Evolutionary conservation across 2,329 filamentous ascomycete genomes (phyloP).

Genomic region (Cytospora schulzeri): DNA sequence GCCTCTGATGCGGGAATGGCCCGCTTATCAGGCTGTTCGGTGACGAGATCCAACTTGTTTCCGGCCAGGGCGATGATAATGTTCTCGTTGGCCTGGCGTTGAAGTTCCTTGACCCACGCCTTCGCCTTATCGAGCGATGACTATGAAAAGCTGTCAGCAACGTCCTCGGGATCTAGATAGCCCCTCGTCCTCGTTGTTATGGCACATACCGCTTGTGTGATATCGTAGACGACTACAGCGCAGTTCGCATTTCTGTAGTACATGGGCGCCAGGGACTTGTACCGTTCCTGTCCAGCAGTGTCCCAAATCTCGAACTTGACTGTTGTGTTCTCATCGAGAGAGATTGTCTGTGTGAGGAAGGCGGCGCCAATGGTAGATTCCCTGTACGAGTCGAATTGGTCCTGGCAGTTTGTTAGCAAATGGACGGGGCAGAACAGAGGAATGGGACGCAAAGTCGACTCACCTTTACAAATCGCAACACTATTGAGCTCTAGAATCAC

Average conservation of each 20-base stretch:
- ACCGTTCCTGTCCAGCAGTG: slow-evolving; percentile 96
- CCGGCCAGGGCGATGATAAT: slow-evolving; percentile 98
- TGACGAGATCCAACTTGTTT: slow-evolving; percentile 96
- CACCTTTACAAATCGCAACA: slow-evolving; percentile 97
- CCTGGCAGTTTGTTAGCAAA: slow-evolving; percentile 52
- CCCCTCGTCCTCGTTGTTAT: neutral
- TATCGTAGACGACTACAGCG: slow-evolving; percentile 98
- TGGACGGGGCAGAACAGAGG: neutral
- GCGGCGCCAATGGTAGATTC: slow-evolving; percentile 98
- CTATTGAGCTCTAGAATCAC: slow-evolving; percentile 79
- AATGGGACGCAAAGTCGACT: slow-evolving; percentile 14
- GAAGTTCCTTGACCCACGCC: slow-evolving; percentile 98
- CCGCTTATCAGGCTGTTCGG: slow-evolving; percentile 92
- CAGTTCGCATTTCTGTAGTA: slow-evolving; percentile 99
- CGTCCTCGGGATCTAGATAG: neutral
- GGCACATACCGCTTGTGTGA: slow-evolving; percentile 90
- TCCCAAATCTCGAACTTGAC: slow-evolving; percentile 99
- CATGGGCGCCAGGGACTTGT: slow-evolving; percentile 98
- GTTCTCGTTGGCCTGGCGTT: slow-evolving; percentile 98
- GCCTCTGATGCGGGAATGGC: slow-evolving; percentile 87
- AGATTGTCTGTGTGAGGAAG: slow-evolving; percentile 98
- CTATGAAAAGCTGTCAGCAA: slow-evolving; percentile 51
- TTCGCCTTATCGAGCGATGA: slow-evolving; percentile 98
- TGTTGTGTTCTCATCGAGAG: slow-evolving; percentile 94
- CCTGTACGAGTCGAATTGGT: slow-evolving; percentile 97